These are phyloP conservation scores for Diaporthe helianthi DNA, from an alignment of 2,329 filamentous ascomycete species.

Conservation along the genomic window DNA sequence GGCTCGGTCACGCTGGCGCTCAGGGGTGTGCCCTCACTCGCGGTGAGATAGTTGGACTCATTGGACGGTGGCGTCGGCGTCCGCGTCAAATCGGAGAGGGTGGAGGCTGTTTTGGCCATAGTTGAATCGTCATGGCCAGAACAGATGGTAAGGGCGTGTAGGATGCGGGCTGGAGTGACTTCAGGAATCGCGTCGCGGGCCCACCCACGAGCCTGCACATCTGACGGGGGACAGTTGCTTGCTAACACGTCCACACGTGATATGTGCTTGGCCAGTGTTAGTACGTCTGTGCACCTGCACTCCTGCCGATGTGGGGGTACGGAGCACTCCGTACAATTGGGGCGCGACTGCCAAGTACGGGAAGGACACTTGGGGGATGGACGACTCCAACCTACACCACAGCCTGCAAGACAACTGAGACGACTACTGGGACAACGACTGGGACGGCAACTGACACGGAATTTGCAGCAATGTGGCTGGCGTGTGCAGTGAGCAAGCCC, in stretches of 20 bases:
- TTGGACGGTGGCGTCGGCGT: constrained; percentile 36
- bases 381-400: no score
- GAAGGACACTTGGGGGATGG: no score
- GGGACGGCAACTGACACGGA: no score
- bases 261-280: not conserved
- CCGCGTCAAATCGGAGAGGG: constrained; percentile 37
- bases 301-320: not conserved
- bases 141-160: not conserved
- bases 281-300: not conserved
- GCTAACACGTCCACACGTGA: not conserved
- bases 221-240: not conserved
- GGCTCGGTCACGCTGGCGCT: constrained; percentile 28
- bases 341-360: not conserved
- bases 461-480: not conserved
- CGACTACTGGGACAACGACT: no score
- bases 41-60: constrained; percentile 25
- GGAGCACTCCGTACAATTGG: no score
- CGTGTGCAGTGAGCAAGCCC: not conserved
- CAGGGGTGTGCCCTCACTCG: constrained; percentile 21
- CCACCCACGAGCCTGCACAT: not conserved
- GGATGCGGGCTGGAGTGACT: not conserved
- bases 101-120: constrained; percentile 42
- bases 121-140: constrained; percentile 7
- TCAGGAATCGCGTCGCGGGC: constrained; percentile 5
- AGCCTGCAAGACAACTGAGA: no score